These are phyloP conservation scores for Aspergillus japonicus DNA, from an alignment of 2,329 filamentous ascomycete species.

Conservation along the genomic window DNA sequence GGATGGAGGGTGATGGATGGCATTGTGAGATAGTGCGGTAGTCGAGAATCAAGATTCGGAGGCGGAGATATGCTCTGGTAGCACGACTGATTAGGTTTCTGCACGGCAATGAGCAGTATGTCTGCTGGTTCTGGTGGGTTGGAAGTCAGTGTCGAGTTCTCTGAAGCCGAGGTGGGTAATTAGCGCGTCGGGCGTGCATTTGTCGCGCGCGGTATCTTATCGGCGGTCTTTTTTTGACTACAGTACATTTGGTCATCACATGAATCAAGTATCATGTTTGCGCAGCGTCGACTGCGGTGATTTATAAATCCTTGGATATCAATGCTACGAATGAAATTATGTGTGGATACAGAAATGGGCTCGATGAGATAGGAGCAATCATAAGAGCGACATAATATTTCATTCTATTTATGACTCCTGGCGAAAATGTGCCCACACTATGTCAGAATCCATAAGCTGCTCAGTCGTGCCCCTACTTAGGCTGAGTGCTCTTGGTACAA, in stretches of 20 bases:
- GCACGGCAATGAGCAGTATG: not conserved
- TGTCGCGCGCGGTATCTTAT: constrained; percentile 1
- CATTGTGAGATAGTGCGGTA: constrained; percentile 28
- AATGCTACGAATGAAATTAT: too few relatives aligned
- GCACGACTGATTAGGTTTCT: too few relatives aligned
- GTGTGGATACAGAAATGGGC: too few relatives aligned
- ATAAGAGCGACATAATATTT: too few relatives aligned
- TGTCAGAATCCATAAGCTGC: not conserved
- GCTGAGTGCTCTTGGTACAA: not conserved
- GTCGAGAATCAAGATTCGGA: not conserved
- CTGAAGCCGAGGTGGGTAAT: not conserved
- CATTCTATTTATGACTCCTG: not conserved
- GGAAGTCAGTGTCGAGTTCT: not conserved
- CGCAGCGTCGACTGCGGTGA: not conserved
- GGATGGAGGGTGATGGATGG: constrained; percentile 44
- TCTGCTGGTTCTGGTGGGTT: not conserved
- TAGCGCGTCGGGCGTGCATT: constrained; percentile 2
- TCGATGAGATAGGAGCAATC: too few relatives aligned
- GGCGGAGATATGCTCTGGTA: not conserved
- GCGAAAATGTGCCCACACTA: not conserved
- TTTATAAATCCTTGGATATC: too few relatives aligned
- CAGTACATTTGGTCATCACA: not conserved
- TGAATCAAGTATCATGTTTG: not conserved
- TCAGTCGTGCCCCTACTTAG: not conserved
- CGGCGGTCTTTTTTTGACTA: not conserved